phyloP scores from a whole-genome alignment of 2,329 filamentous ascomycete genomes.

The Nemania abortiva region DNA sequence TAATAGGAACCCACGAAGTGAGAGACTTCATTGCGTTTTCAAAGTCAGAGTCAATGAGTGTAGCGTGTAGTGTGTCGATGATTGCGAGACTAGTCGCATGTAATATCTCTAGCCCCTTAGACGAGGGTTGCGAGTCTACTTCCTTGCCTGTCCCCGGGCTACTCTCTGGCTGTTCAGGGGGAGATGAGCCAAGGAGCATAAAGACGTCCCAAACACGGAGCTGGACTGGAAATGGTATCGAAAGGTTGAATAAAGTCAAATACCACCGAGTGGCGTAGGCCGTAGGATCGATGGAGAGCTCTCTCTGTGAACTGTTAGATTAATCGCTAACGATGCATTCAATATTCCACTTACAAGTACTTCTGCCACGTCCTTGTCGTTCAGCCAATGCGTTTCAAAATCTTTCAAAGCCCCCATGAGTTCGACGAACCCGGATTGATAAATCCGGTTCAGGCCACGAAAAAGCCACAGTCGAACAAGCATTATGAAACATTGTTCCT shows the following conservation, averaged over 20 bases:
- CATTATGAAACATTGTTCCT: conserved; percentile 96
- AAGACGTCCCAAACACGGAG: conserved; percentile 98
- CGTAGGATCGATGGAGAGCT: conserved; percentile 84
- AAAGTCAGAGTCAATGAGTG: conserved; percentile 92
- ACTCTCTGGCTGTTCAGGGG: conserved; percentile 54
- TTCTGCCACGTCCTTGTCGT: conserved; percentile 78
- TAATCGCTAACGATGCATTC: neutral
- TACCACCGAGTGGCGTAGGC: conserved; percentile 99
- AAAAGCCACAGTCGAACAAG: conserved; percentile 93
- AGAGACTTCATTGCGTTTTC: conserved; percentile 98
- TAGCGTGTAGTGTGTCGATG: conserved; percentile 89
- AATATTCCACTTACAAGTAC: conserved; percentile 75
- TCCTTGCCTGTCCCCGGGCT: conserved; percentile 42
- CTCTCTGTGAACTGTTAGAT: conserved; percentile 63
- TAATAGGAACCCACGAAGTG: conserved; percentile 92
- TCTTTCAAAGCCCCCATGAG: conserved; percentile 87
- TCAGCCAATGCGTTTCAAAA: conserved; percentile 87
- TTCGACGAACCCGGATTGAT: conserved; percentile 84
- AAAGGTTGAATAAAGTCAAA: conserved; percentile 96
- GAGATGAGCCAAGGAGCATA: conserved; percentile 86
- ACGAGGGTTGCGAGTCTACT: conserved; percentile 53
- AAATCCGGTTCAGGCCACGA: conserved; percentile 86
- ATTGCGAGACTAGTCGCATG: conserved; percentile 91
- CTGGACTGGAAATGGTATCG: conserved; percentile 92
- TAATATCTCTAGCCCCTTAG: conserved; percentile 82